phyloP scores from a whole-genome alignment of 2,329 filamentous ascomycete species.

The Aspergillus persii region DNA sequence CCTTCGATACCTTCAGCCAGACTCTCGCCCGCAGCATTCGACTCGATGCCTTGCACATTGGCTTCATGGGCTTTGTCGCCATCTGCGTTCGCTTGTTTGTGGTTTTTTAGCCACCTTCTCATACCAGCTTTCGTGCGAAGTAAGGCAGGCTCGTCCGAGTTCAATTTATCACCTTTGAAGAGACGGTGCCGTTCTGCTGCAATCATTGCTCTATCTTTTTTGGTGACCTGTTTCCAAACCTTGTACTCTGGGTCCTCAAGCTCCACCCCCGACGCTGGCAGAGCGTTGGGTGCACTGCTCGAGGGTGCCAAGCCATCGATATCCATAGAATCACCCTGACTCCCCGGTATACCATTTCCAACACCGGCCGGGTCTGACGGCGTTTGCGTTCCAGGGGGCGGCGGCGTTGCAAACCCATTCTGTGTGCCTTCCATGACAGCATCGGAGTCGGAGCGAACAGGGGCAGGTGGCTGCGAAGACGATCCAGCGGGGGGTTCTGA shows the following conservation, averaged over 20 bases:
- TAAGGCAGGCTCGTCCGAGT: slow-evolving; percentile 82
- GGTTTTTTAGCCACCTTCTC: slow-evolving; percentile 79
- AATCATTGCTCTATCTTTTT: slow-evolving; percentile 84
- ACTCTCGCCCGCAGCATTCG: slow-evolving; percentile 64
- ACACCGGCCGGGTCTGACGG: slow-evolving; percentile 70
- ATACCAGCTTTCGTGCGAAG: slow-evolving; percentile 83
- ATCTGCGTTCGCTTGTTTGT: slow-evolving; percentile 64
- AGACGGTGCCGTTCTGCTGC: slow-evolving; percentile 83
- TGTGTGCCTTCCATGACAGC: slow-evolving; percentile 68
- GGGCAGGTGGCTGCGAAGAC: slow-evolving; percentile 49
- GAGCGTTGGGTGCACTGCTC: slow-evolving; percentile 64
- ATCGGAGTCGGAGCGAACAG: slow-evolving; percentile 69
- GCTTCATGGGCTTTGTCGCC: slow-evolving; percentile 47
- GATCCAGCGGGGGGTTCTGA: slow-evolving; percentile 69
- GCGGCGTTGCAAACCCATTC: slow-evolving; percentile 84
- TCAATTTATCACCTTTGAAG: slow-evolving; percentile 81
- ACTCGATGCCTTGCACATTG: slow-evolving; percentile 46
- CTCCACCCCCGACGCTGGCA: slow-evolving; percentile 71
- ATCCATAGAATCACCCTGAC: slow-evolving; percentile 82
- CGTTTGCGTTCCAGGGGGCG: slow-evolving; percentile 73
- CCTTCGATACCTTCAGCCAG: slow-evolving; percentile 94
- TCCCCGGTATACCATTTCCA: slow-evolving; percentile 57
- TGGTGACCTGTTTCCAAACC: slow-evolving; percentile 98
- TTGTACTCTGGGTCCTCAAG: slow-evolving; percentile 91
- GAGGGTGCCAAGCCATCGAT: slow-evolving; percentile 70